Evolutionary conservation across 352 stramenopile genomes (phyloP), one percentile per base, ranked within the genome.

Genomic region (Phytophthora fragariaefolia): DNA sequence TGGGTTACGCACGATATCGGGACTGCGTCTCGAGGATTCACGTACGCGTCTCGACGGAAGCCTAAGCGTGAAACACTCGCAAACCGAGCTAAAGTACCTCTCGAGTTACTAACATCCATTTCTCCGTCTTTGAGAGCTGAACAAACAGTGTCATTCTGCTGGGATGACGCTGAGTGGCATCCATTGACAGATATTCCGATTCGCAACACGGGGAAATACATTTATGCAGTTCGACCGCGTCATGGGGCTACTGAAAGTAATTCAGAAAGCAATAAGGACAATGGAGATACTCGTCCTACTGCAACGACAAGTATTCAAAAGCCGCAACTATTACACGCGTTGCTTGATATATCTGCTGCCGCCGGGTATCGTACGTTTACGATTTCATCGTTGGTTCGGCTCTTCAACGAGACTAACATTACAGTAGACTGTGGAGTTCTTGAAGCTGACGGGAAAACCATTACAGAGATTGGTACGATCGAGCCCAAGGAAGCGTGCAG

Each of bases 141-240:
- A 32, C 84, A 94, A 56, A 89, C 82, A 0, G 69, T 96, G 15
- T 89, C 83, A 4, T 93, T 96, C 36, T 87, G 71, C 49, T 94
- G 79, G 81, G 82, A 76, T 15, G 66, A 93, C 20, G 80, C 82
- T 12, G 64, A 79, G 4, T 96, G 87, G 87, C 68, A 92, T 50
- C 86, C 87, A 2, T 46, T 96, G 0, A 93, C 80, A 4, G 83
- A 94, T 28, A 81, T 96, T 18, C 81, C 85, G 2, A 92, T 94
- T 48, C 82, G 90, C 27, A 89, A 82, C 30, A 79, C 81, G 23
- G 85, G 87, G 15, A 92, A 91, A 50, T 93, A 89, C 48, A 73
- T 96, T 1, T 93, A 93, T 54, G 84, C 83, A 4, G 66, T 96
- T 23, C 69, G 85, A 6, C 69, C 83, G 65, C 66, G 27, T 17